Evolutionary conservation across 2,329 filamentous ascomycete genomes (phyloP).

Genomic region (Bipolaris gigantea): DNA sequence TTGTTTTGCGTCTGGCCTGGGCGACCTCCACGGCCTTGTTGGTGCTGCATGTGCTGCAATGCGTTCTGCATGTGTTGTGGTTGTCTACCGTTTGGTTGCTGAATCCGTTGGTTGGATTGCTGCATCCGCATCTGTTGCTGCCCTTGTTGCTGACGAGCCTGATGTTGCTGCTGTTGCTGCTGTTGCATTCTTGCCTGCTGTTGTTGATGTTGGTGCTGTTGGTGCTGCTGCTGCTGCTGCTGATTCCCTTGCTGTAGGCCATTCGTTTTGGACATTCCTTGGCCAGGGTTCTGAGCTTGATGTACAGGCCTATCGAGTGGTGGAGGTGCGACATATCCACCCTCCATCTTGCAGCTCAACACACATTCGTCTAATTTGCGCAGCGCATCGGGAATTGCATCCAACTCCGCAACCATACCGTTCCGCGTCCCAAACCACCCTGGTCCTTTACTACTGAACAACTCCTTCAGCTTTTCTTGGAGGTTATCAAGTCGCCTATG

Average conservation of each 20-base stretch:
- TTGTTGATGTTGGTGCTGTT: constrained; percentile 15
- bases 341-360: constrained; percentile 35
- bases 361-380: constrained; percentile 45
- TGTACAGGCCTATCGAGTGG: constrained; percentile 12
- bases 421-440: constrained; percentile 46
- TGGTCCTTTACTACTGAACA: constrained; percentile 36
- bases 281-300: constrained; percentile 5
- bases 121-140: constrained; percentile 7
- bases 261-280: constrained; percentile 5
- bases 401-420: constrained; percentile 42
- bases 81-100: constrained; percentile 11
- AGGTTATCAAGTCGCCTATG: constrained; percentile 38
- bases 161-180: constrained; percentile 11
- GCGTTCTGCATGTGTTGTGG: constrained; percentile 11
- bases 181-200: constrained; percentile 15
- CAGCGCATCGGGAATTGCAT: constrained; percentile 43
- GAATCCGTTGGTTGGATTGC: constrained; percentile 12
- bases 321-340: constrained; percentile 28
- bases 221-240: constrained; percentile 5
- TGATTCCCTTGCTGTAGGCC: constrained; percentile 8
- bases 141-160: neutral
- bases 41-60: constrained; percentile 8
- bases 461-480: constrained; percentile 34
- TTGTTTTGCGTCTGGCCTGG: constrained; percentile 17
- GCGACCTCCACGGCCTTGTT: constrained; percentile 9